Base-by-base conservation (phyloP, 768 basidiomycete genomes). In the Phanerochaete sordida region DNA sequence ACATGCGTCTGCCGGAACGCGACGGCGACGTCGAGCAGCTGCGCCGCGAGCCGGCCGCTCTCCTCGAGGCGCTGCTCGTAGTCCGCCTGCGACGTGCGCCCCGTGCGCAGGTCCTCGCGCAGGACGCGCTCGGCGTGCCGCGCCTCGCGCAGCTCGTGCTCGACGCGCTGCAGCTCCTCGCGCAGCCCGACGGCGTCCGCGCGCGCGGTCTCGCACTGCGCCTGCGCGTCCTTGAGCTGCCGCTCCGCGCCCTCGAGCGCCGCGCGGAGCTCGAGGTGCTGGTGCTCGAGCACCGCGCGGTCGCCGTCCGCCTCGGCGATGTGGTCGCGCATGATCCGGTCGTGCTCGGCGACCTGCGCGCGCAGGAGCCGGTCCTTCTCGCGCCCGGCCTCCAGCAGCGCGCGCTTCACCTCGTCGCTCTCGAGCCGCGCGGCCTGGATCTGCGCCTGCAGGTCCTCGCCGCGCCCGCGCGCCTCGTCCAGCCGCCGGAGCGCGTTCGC, bases 281-380 rank as follows among this genome's bases (percentile, higher is more conserved):
- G 90, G 52, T 95, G 86, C 73, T 97, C 94, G 48, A 97, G 77
- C 15, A 96, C 93, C 0, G 95, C 94, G 8, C 93, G 84, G 71
- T 98, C 95, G 1, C 94, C 91, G 67, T 97, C 93, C 15, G 94
- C 91, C 72, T 98, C 95, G 2, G 90, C 90, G 57, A 90, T 88
- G 66, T 95, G 91, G 70, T 97, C 94, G 1, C 93, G 84, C 62
- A 97, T 84, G 46, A 79, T 72, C 33, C 82, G 75, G 59, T 88
- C 86, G 58, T 85, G 79, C 67, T 81, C 90, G 15, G 82, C 84
- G 7, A 90, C 88, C 69, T 93, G 91, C 2, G 79, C 81, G 44
- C 80, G 83, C 58, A 93, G 74, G 16, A 93, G 76, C 23, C 87
- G 77, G 58, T 96, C 93, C 73, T 93, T 92, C 74, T 97, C 93